Percentiles rank a stretch among this genome's conserved stretches.
phyloP scores from a whole-genome alignment of 2,329 filamentous ascomycete species.

The Trichoderma sp. region DNA sequence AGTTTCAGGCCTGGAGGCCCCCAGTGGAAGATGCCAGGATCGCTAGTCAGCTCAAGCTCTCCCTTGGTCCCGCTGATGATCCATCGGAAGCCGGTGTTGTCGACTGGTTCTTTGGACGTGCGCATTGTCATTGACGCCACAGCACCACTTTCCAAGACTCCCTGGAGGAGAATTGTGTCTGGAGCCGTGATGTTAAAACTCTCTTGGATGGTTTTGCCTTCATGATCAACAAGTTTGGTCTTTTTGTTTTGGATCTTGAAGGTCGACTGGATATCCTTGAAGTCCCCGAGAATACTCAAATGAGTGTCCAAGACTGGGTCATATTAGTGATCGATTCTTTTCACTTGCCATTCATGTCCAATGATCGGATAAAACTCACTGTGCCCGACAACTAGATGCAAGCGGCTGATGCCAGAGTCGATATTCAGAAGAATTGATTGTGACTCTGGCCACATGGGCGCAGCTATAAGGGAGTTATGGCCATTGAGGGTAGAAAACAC shows the following conservation, averaged over 20 bases:
- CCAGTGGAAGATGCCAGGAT: slow-evolving; percentile 10
- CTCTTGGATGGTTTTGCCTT: background rate
- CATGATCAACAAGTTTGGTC: background rate
- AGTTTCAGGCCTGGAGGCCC: background rate
- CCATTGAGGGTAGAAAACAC: slow-evolving; percentile 6
- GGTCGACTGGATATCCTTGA: background rate
- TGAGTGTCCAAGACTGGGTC: background rate
- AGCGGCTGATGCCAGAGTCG: slow-evolving; percentile 6
- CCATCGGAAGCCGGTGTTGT: slow-evolving; percentile 6
- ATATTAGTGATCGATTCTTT: background rate
- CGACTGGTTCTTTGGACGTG: background rate
- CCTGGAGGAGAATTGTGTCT: background rate
- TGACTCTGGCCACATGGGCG: slow-evolving; percentile 3
- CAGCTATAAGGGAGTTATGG: background rate
- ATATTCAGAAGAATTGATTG: background rate
- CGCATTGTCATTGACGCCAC: background rate
- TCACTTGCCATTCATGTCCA: background rate
- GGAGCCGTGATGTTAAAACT: background rate
- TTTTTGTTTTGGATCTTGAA: background rate
- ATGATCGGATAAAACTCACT: background rate
- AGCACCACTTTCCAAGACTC: slow-evolving; percentile 5
- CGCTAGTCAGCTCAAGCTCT: background rate
- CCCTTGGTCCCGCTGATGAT: slow-evolving; percentile 5
- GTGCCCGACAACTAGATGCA: background rate
- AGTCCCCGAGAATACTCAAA: slow-evolving; percentile 1